Conservation (phyloP, 2,329 filamentous ascomycete species). For the Cordyceps cicadae region DNA sequence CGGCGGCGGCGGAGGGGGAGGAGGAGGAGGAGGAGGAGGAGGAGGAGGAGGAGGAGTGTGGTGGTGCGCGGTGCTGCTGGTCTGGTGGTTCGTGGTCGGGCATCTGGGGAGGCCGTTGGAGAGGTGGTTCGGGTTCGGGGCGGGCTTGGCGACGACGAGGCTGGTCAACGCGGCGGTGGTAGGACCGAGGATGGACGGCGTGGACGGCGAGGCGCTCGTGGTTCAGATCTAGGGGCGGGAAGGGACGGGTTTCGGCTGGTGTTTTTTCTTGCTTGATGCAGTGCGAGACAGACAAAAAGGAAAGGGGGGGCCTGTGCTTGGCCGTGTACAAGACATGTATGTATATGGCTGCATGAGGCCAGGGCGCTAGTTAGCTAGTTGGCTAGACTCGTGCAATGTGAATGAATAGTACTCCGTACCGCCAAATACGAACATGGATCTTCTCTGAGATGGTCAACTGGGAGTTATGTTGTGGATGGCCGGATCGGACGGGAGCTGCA, state of each 20-base stretch:
- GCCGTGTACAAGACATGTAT: too few relatives aligned
- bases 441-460: neutral
- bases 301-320: too few relatives aligned
- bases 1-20: too few relatives aligned
- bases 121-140: neutral
- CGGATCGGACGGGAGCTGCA: too few relatives aligned
- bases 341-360: too few relatives aligned
- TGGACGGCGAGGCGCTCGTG: neutral
- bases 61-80: neutral
- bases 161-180: constrained; percentile 5
- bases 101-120: neutral
- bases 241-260: too few relatives aligned
- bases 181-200: neutral
- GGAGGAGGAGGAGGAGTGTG: neutral
- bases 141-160: neutral
- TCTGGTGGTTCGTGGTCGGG: neutral
- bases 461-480: too few relatives aligned
- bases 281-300: too few relatives aligned
- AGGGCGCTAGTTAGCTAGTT: neutral
- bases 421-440: too few relatives aligned
- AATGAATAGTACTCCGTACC: neutral
- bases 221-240: neutral
- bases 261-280: too few relatives aligned
- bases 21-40: too few relatives aligned
- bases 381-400: neutral